Percentiles rank a stretch among this genome's conserved stretches.
These are phyloP conservation scores for Talaromyces stipitatus DNA, from an alignment of 495 filamentous ascomycete species.

Conservation along the genomic window DNA sequence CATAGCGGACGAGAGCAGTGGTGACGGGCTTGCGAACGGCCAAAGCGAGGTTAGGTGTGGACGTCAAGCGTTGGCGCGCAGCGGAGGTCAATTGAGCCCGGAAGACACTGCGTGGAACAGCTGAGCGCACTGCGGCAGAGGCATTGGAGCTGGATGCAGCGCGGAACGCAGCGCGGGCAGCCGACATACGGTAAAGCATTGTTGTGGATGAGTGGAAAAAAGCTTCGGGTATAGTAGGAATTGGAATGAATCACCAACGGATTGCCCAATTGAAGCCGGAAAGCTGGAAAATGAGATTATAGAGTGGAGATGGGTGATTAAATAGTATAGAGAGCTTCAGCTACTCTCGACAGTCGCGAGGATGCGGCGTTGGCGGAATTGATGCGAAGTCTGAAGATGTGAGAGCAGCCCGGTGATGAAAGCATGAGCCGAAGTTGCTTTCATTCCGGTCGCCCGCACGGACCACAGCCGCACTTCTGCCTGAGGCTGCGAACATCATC, in stretches of 20 bases:
- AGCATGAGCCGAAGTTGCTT: conserved; percentile 3
- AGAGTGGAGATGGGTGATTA: conserved; percentile 29
- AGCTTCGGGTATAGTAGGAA: conserved; percentile 6
- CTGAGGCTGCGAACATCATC: conserved; percentile 1
- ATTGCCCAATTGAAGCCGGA: conserved; percentile 30
- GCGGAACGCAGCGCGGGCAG: conserved; percentile 40
- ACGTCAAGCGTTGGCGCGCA: conserved; percentile 29
- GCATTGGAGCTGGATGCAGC: conserved; percentile 42
- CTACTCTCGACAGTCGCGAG: background rate
- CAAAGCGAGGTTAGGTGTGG: conserved; percentile 32
- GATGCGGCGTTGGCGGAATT: background rate
- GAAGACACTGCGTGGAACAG: conserved; percentile 33
- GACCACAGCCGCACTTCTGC: background rate
- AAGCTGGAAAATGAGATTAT: conserved; percentile 14
- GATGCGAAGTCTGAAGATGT: background rate
- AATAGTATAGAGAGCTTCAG: conserved; percentile 1
- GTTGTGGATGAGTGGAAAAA: conserved; percentile 15
- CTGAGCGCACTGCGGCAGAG: conserved; percentile 31
- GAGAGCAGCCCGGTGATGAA: background rate
- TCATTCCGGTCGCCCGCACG: background rate
- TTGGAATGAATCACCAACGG: background rate
- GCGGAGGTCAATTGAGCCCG: conserved; percentile 40
- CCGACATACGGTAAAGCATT: conserved; percentile 42
- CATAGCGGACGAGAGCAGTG: conserved; percentile 43
- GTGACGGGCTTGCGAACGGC: conserved; percentile 42